Evolutionary conservation across 139 green algal genomes (phyloP).

Genomic region (Chloropicon primus): DNA sequence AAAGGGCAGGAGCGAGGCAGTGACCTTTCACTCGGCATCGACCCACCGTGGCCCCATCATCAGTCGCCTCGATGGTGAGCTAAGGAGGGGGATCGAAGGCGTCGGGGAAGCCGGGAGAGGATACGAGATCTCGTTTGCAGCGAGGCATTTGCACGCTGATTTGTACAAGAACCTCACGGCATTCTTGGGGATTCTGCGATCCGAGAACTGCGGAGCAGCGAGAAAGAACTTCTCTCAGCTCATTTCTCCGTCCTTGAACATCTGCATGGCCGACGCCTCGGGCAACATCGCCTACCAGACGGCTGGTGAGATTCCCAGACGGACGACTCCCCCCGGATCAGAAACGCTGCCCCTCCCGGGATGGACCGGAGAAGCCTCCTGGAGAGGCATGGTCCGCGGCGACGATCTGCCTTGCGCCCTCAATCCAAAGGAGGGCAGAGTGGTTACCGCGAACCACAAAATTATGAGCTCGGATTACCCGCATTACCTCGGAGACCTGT

Average conservation of each 20-base stretch:
- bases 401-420: not conserved
- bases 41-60: not conserved
- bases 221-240: not conserved
- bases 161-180: not conserved
- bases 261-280: not conserved
- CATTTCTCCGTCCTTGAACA: not conserved
- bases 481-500: not conserved
- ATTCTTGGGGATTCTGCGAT: not conserved
- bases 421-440: not conserved
- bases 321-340: not conserved
- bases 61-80: not conserved
- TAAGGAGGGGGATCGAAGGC: not conserved
- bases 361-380: not conserved
- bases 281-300: not conserved
- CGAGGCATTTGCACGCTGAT: not conserved
- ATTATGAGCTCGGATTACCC: not conserved
- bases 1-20: not conserved
- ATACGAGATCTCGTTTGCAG: not conserved
- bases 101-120: not conserved
- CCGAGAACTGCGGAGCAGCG: not conserved
- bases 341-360: not conserved
- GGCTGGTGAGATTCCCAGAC: not conserved
- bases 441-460: not conserved
- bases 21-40: not conserved
- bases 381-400: not conserved